Percentiles rank a stretch among this genome's conserved stretches.
Conservation (phyloP, 305 asterid genomes). For the Coffea humblotiana region DNA sequence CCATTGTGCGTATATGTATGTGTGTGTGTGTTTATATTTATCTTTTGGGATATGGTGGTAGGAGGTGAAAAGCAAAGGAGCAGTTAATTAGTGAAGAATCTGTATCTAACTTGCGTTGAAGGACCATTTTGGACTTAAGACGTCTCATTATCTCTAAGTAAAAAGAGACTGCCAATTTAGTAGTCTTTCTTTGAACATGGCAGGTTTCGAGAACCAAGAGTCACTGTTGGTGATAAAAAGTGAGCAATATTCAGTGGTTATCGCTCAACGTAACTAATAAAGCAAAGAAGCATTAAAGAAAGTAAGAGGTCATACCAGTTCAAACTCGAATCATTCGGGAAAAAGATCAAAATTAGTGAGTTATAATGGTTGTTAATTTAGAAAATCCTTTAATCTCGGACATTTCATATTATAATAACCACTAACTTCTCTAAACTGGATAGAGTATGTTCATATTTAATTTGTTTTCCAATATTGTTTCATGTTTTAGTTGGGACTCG, state of each 20-base stretch:
- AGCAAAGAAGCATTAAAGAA: background rate
- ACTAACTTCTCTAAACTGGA: background rate
- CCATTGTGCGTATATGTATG: no score
- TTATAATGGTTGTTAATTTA: background rate
- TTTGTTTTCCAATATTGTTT: background rate
- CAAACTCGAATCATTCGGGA: background rate
- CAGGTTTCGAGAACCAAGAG: background rate
- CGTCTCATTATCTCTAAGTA: background rate
- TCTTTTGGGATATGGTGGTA: no score
- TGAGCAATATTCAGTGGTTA: background rate
- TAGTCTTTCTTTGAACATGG: background rate
- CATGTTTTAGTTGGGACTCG: background rate
- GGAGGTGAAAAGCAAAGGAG: no score
- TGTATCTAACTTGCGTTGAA: background rate
- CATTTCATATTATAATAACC: background rate
- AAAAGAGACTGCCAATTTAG: background rate
- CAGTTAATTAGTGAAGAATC: background rate
- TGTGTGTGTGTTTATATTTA: no score
- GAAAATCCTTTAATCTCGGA: background rate
- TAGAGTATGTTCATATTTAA: background rate
- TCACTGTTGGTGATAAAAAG: background rate
- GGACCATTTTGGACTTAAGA: background rate
- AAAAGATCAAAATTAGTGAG: background rate
- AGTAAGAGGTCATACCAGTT: background rate
- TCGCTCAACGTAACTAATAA: background rate